Conservation (phyloP, 1,139 yeast genomes). For the Zygosaccharomyces sapae region DNA sequence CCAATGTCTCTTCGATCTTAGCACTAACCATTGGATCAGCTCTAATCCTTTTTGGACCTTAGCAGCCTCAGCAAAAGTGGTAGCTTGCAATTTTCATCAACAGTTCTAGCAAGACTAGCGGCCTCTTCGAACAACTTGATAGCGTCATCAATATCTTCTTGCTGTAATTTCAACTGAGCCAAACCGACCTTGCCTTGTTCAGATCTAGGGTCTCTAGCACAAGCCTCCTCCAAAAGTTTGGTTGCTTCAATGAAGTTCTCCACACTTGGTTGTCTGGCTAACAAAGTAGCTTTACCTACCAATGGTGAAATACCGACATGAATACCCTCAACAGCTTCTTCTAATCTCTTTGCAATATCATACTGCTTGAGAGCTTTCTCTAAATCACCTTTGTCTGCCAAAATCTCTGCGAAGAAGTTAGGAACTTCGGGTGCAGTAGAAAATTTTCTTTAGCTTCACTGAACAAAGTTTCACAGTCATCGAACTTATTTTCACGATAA, state of each 20-base stretch:
- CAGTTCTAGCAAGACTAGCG: slow-evolving; percentile 73
- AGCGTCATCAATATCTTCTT: slow-evolving; percentile 79
- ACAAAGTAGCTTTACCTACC: slow-evolving; percentile 80
- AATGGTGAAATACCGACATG: slow-evolving; percentile 87
- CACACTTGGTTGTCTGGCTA: slow-evolving; percentile 54
- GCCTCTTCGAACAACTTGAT: slow-evolving; percentile 76
- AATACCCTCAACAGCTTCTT: slow-evolving; percentile 44
- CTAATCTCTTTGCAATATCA: slow-evolving; percentile 81
- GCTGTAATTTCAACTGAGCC: slow-evolving; percentile 86
- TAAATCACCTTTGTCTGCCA: slow-evolving; percentile 74
- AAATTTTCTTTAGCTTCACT: slow-evolving; percentile 70
- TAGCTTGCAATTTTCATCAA: slow-evolving; percentile 88
- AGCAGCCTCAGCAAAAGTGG: slow-evolving; percentile 88
- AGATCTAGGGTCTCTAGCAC: slow-evolving; percentile 76
- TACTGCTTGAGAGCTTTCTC: slow-evolving; percentile 77
- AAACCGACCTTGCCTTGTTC: slow-evolving; percentile 86
- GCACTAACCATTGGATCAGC: slow-evolving; percentile 55
- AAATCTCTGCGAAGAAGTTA: slow-evolving; percentile 91
- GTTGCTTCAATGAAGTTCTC: slow-evolving; percentile 59
- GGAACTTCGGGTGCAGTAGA: slow-evolving; percentile 90
- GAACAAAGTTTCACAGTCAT: slow-evolving; percentile 63
- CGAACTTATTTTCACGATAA: slow-evolving; percentile 70
- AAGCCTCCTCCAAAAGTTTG: slow-evolving; percentile 67
- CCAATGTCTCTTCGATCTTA: slow-evolving; percentile 44
- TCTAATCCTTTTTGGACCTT: slow-evolving; percentile 73